A percentile compares a stretch with the other conserved stretches of the same genome.
Conservation (phyloP, 257 asterid species). For the Anisodus acutangulus region DNA sequence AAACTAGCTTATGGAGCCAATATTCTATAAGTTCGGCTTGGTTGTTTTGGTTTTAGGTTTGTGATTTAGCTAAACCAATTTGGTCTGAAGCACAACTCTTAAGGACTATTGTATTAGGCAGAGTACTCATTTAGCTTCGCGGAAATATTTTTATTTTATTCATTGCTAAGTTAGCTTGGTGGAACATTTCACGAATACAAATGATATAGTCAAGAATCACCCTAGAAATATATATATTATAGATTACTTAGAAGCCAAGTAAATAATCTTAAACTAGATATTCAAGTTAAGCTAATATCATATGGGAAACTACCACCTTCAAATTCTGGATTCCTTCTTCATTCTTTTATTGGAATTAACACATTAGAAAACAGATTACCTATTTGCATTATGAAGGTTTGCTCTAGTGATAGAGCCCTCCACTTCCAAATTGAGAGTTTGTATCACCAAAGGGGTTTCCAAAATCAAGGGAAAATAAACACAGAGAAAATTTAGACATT, state of each 20-base stretch:
- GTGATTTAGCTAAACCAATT: background rate
- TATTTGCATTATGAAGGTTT: constrained; percentile 1
- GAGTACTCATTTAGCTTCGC: background rate
- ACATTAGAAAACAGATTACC: background rate
- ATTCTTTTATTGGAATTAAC: background rate
- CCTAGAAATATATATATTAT: too few relatives aligned
- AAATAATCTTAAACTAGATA: background rate
- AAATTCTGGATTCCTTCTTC: constrained; percentile 14
- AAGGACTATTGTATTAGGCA: background rate
- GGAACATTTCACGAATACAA: too few relatives aligned
- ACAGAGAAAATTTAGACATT: background rate
- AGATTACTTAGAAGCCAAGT: background rate
- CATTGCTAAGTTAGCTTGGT: too few relatives aligned
- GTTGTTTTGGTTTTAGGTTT: too few relatives aligned
- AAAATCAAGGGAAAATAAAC: background rate
- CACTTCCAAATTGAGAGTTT: background rate
- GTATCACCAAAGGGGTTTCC: constrained; percentile 3
- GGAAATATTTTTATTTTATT: too few relatives aligned
- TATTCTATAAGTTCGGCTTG: too few relatives aligned
- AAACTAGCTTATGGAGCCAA: background rate
- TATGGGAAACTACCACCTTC: background rate
- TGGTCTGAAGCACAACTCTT: background rate
- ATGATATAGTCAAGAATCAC: too few relatives aligned
- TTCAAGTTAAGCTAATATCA: background rate
- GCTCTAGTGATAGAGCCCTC: background rate